Percentiles rank a stretch among this genome's conserved stretches.
These are phyloP conservation scores for Blastomyces gilchristii DNA, from an alignment of 2,329 filamentous ascomycete genomes.

Conservation along the genomic window DNA sequence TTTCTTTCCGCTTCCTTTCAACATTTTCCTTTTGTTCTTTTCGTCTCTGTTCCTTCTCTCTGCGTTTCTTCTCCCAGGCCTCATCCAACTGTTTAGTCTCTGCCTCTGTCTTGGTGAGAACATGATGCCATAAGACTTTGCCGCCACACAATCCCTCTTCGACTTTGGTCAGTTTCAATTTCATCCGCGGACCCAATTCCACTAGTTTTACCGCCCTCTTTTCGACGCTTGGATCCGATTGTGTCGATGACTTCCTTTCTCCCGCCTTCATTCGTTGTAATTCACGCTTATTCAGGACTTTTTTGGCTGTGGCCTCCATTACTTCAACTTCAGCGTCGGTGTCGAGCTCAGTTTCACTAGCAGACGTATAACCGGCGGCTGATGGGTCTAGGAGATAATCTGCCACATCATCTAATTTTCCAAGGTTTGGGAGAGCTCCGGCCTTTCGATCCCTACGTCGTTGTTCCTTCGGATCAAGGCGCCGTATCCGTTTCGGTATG, in stretches of 20 bases:
- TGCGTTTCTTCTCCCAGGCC: slow-evolving; percentile 65
- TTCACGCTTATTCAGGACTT: slow-evolving; percentile 44
- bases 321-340: slow-evolving; percentile 95
- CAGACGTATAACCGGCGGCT: slow-evolving; percentile 79
- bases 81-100: slow-evolving; percentile 72
- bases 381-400: slow-evolving; percentile 80
- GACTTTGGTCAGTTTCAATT: slow-evolving; percentile 81
- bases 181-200: slow-evolving; percentile 85
- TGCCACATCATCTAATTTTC: slow-evolving; percentile 82
- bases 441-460: slow-evolving; percentile 58
- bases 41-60: slow-evolving; percentile 72
- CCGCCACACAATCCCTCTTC: slow-evolving; percentile 87
- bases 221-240: slow-evolving; percentile 50
- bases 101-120: slow-evolving; percentile 69
- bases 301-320: slow-evolving; percentile 45
- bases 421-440: slow-evolving; percentile 68
- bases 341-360: slow-evolving; percentile 84
- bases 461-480: slow-evolving; percentile 77
- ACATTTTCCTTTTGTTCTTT: slow-evolving; percentile 83
- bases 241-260: slow-evolving; percentile 38
- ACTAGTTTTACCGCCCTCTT: slow-evolving; percentile 83
- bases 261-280: slow-evolving; percentile 37
- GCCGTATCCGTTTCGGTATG: slow-evolving; percentile 70
- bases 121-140: slow-evolving; percentile 96
- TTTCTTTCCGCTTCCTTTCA: slow-evolving; percentile 67